These are phyloP conservation scores for Vinca minor DNA, from an alignment of 257 asterid species.

Conservation along the genomic window DNA sequence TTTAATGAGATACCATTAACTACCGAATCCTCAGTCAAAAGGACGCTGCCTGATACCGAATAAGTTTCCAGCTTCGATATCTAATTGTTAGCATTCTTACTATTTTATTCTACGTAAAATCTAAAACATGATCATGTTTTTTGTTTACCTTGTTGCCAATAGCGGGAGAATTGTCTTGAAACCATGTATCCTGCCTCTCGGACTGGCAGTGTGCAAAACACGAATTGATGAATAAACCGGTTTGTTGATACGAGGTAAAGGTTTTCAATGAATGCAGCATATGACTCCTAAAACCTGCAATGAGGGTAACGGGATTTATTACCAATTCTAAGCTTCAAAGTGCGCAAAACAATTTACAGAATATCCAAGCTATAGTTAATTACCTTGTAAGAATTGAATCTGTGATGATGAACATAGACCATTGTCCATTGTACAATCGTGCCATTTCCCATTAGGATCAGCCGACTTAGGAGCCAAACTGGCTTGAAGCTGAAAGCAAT, in stretches of 20 bases:
- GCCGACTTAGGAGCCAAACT: slow-evolving; percentile 65
- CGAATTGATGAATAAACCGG: slow-evolving; percentile 75
- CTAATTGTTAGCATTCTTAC: not conserved
- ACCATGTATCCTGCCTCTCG: slow-evolving; percentile 96
- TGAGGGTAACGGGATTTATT: not conserved
- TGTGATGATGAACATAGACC: slow-evolving; percentile 52
- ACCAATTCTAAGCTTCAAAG: not conserved
- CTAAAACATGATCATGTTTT: not conserved
- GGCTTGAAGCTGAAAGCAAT: slow-evolving; percentile 53
- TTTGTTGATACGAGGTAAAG: slow-evolving; percentile 38
- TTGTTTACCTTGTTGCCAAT: slow-evolving; percentile 52
- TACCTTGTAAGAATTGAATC: slow-evolving; percentile 63
- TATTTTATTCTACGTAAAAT: not conserved
- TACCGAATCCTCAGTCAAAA: not conserved
- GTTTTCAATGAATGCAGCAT: slow-evolving; percentile 54
- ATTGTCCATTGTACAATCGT: slow-evolving; percentile 45
- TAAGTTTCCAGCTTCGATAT: not conserved
- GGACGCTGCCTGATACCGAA: not conserved
- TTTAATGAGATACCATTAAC: not conserved
- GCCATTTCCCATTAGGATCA: slow-evolving; percentile 70
- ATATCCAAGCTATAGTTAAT: not conserved
- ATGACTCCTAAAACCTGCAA: slow-evolving; percentile 43
- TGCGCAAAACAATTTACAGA: slow-evolving; percentile 7
- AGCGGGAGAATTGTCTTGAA: slow-evolving; percentile 61
- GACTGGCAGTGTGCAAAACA: slow-evolving; percentile 98